These are phyloP conservation scores for Trichoderma erinaceum DNA, from an alignment of 495 filamentous ascomycete species.

Conservation along the genomic window DNA sequence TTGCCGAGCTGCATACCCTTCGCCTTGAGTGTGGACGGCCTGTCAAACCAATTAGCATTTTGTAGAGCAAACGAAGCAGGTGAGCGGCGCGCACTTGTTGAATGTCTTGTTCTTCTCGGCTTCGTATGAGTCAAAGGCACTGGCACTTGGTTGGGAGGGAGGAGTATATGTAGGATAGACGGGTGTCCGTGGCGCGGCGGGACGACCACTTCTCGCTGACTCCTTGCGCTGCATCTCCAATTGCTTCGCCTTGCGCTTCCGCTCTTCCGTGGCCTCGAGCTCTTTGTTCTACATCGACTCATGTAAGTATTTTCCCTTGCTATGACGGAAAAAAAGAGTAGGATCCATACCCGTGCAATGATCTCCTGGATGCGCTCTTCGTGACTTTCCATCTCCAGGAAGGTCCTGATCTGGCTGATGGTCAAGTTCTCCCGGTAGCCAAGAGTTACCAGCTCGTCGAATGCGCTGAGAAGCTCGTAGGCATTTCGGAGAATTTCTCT, in stretches of 20 bases:
- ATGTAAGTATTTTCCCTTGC: slow-evolving; percentile 26
- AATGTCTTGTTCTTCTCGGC: slow-evolving; percentile 91
- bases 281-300: slow-evolving; percentile 78
- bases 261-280: slow-evolving; percentile 92
- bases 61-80: not conserved
- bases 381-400: slow-evolving; percentile 97
- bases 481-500: slow-evolving; percentile 90
- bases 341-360: slow-evolving; percentile 68
- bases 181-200: slow-evolving; percentile 58
- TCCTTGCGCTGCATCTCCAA: slow-evolving; percentile 97
- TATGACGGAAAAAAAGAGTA: not conserved
- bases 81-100: slow-evolving; percentile 51
- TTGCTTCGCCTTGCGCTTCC: slow-evolving; percentile 96
- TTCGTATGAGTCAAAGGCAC: slow-evolving; percentile 88
- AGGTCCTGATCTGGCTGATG: slow-evolving; percentile 93
- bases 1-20: slow-evolving; percentile 99
- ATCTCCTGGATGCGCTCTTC: slow-evolving; percentile 98
- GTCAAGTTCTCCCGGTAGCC: slow-evolving; percentile 95
- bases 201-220: slow-evolving; percentile 50
- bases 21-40: slow-evolving; percentile 63
- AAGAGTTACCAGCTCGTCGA: slow-evolving; percentile 90
- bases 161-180: slow-evolving; percentile 87
- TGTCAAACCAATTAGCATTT: slow-evolving; percentile 24
- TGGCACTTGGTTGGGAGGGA: slow-evolving; percentile 60
- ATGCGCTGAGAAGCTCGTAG: slow-evolving; percentile 90